phyloP scores from a whole-genome alignment of 2,329 filamentous ascomycete genomes.

The Fusarium brevicatenulatum region DNA sequence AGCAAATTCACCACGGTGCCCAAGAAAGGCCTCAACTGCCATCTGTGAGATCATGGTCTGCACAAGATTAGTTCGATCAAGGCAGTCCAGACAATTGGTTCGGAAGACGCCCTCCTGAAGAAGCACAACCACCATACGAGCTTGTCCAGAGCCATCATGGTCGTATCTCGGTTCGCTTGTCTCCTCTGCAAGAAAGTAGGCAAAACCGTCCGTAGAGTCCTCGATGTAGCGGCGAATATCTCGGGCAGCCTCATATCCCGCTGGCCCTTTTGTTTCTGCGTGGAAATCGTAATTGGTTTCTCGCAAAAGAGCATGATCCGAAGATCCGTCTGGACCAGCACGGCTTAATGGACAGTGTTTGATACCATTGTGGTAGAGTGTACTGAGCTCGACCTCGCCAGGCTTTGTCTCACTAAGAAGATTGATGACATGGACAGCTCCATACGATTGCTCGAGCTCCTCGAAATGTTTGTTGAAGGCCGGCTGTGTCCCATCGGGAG shows the following conservation, averaged over 20 bases:
- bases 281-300: conserved; percentile 96
- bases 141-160: conserved; percentile 49
- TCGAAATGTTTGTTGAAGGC: conserved; percentile 97
- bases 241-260: conserved; percentile 90
- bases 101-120: conserved; percentile 96
- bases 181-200: conserved; percentile 88
- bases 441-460: conserved; percentile 85
- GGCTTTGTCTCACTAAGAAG: conserved; percentile 90
- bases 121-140: conserved; percentile 73
- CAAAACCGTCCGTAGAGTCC: conserved; percentile 84
- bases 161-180: conserved; percentile 63
- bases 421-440: conserved; percentile 92
- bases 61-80: conserved; percentile 95
- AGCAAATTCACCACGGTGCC: conserved; percentile 75
- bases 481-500: conserved; percentile 88
- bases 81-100: conserved; percentile 94
- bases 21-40: conserved; percentile 86
- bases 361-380: conserved; percentile 82
- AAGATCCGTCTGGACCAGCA: conserved; percentile 62
- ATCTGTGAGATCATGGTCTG: conserved; percentile 96
- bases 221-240: conserved; percentile 83
- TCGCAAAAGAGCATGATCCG: conserved; percentile 78
- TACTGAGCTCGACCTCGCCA: conserved; percentile 84
- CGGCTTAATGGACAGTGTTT: conserved; percentile 76
- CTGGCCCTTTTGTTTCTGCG: conserved; percentile 86